Evolutionary conservation across 192 early-diverging fungal genomes (phyloP).

Genomic region (Podila epigama): DNA sequence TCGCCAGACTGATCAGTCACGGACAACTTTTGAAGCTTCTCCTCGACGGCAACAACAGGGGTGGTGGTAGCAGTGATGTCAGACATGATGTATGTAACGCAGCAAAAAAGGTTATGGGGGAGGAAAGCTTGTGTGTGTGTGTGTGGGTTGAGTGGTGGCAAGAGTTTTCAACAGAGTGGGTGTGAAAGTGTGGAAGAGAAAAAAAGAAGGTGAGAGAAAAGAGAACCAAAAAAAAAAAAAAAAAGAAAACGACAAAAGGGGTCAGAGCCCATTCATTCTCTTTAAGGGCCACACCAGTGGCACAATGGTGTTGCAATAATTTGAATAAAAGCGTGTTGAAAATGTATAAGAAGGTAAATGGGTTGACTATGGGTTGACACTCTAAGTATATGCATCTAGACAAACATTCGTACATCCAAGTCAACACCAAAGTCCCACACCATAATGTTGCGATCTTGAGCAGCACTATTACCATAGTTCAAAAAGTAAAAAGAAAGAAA

Average conservation of each 20-base stretch:
- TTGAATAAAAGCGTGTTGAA: too few relatives aligned
- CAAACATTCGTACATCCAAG: constrained; percentile 23
- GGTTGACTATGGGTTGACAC: too few relatives aligned
- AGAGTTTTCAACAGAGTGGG: not conserved
- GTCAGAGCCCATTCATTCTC: not conserved
- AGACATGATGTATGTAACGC: not conserved
- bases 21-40: not conserved
- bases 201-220: not conserved
- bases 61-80: not conserved
- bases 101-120: too few relatives aligned
- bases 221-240: not conserved
- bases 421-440: constrained; percentile 36
- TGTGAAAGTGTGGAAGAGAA: not conserved
- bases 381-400: not conserved
- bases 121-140: not conserved
- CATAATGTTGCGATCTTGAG: constrained; percentile 34
- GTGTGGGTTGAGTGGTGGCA: not conserved
- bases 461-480: constrained; percentile 3
- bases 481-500: not conserved
- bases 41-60: not conserved
- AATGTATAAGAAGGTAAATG: too few relatives aligned
- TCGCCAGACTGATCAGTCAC: not conserved
- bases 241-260: not conserved
- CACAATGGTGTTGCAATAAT: too few relatives aligned
- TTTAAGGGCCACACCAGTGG: not conserved